phyloP scores from a whole-genome alignment of 2,329 filamentous ascomycete genomes.

The Ophiostoma sp. region DNA sequence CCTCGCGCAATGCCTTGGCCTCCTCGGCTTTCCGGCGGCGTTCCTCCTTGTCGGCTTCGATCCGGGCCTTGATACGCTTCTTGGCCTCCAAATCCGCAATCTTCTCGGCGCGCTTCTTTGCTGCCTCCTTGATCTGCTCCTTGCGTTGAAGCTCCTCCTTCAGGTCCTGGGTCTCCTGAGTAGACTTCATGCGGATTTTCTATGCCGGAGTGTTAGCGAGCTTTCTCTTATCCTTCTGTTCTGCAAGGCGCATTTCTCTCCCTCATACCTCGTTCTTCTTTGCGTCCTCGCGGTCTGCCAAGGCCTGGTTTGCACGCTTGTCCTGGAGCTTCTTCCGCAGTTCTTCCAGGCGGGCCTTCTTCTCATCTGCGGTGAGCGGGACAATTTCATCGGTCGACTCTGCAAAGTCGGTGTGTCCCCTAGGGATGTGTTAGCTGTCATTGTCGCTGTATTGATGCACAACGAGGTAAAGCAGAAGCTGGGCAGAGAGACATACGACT shows the following conservation, averaged over 20 bases:
- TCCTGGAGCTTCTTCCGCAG: conserved; percentile 64
- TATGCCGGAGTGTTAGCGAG: conserved; percentile 29
- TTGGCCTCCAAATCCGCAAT: conserved; percentile 77
- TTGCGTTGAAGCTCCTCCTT: conserved; percentile 87
- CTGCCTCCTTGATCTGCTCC: conserved; percentile 87
- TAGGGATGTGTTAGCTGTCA: conserved; percentile 31
- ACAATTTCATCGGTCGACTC: conserved; percentile 91
- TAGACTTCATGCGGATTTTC: conserved; percentile 77
- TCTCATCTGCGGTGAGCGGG: conserved; percentile 86
- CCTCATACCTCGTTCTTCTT: conserved; percentile 71
- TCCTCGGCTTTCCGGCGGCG: conserved; percentile 77
- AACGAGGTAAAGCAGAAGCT: neutral
- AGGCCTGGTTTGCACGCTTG: conserved; percentile 63
- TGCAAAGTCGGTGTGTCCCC: conserved; percentile 81
- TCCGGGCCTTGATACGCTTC: conserved; percentile 84
- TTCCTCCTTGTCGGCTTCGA: conserved; percentile 90
- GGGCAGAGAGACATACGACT: conserved; percentile 53
- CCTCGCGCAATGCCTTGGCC: conserved; percentile 80
- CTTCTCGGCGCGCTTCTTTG: conserved; percentile 83
- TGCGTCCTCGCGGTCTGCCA: conserved; percentile 71
- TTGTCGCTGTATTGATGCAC: neutral
- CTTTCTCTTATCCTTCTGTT: neutral
- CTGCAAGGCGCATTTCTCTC: too few relatives aligned
- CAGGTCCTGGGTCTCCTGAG: conserved; percentile 77
- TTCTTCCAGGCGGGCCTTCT: conserved; percentile 70